These are phyloP conservation scores for Lignosus rhinocerotis DNA, from an alignment of 1,284 basidiomycete species.

Conservation along the genomic window DNA sequence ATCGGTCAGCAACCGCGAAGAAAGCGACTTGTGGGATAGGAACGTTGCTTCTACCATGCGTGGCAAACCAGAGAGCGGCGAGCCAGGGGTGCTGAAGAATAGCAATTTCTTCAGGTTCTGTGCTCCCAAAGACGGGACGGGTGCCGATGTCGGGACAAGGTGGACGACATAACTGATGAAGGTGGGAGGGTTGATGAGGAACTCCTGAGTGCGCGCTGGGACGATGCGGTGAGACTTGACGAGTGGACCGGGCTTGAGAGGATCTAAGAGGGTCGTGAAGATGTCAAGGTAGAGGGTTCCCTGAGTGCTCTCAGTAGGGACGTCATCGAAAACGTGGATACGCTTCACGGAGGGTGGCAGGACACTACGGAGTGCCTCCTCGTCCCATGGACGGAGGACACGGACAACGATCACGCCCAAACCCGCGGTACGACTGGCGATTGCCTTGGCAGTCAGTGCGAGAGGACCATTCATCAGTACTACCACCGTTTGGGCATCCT, in stretches of 20 bases:
- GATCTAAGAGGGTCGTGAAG: conserved; percentile 58
- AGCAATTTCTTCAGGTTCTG: conserved; percentile 54
- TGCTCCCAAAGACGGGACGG: conserved; percentile 25
- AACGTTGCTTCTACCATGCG: conserved; percentile 62
- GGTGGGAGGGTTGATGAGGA: conserved; percentile 44
- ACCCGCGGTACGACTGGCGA: conserved; percentile 46
- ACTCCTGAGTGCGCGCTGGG: conserved; percentile 55
- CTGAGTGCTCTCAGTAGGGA: conserved; percentile 59
- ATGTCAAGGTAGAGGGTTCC: conserved; percentile 76
- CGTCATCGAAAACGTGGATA: conserved; percentile 76
- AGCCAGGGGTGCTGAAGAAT: conserved; percentile 61
- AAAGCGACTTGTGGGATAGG: conserved; percentile 39
- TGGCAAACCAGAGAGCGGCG: conserved; percentile 54
- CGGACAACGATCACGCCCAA: conserved; percentile 70
- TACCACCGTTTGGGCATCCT: conserved; percentile 56
- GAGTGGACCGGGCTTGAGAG: conserved; percentile 37
- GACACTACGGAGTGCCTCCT: conserved; percentile 53
- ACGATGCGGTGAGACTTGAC: conserved; percentile 62
- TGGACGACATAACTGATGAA: conserved; percentile 48
- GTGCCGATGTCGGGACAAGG: conserved; percentile 22
- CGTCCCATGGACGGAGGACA: conserved; percentile 77
- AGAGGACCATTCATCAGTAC: conserved; percentile 73
- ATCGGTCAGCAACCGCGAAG: conserved; percentile 60
- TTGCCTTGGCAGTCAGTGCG: conserved; percentile 54
- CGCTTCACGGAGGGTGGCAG: conserved; percentile 59